Base-by-base conservation (phyloP, 305 asterid genomes). In the Caryopteris hybrid region DNA sequence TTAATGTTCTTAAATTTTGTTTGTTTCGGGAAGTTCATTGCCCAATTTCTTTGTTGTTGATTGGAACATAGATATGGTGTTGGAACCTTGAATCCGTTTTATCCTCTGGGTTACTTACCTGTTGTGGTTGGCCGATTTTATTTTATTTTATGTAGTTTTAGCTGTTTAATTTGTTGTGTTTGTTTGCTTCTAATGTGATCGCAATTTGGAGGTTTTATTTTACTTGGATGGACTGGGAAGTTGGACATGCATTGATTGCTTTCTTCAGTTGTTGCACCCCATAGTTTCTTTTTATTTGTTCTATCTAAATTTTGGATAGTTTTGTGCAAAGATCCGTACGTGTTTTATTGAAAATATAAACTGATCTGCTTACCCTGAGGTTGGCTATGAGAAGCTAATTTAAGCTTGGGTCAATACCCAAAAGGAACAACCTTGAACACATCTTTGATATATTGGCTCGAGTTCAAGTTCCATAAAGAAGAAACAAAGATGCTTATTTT, bases 181-280 rank as follows among this genome's bases (percentile, higher is more conserved):
- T 14, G 16, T 11, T 46, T 1, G 11, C 10, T 21, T 20, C 57
- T 41, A 39, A 52, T 48, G 60, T 18, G 42, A 51, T 68, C 48
- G 69, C 41, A n/a, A 22, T 58, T 65, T 69, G 57, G 64, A 61
- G 31, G 58, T 73, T 21, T 22, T 17, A 23, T 23, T 23, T 71
- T 52, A 31, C 42, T 67, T 61, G 64, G 61, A 65, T 64, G 45
- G 59, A 56, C 69, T 61, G 36, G 56, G 71, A 62, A 45, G 51
- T 36, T 39, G 46, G 64, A n/a, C 65, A 31, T 78, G 73, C 75
- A 43, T 22, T 77, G 59, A 8, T 57, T 36, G 33, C 41, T 34
- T 9, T 41, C 60, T 54, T 68, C 36, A 23, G 22, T 21, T 54
- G 45, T 34, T 48, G 31, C 47, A 61, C 14, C 18, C 18, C 11